These are phyloP conservation scores for Drosera capensis DNA, from an alignment of 148 eudicot genomes.

Conservation along the genomic window DNA sequence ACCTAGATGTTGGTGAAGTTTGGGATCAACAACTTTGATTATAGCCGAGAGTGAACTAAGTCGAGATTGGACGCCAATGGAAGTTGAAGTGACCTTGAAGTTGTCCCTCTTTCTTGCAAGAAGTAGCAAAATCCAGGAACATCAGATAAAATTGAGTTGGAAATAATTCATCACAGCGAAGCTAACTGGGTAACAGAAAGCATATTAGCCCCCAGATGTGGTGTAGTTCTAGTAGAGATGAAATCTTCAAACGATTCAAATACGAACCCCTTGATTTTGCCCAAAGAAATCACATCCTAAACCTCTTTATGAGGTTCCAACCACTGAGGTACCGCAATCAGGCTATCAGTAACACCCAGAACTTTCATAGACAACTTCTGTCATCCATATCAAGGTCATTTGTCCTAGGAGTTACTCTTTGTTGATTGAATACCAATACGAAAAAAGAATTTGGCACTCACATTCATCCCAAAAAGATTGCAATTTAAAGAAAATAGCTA, in stretches of 20 bases:
- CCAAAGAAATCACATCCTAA: too few species aligned
- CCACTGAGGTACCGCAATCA: too few species aligned
- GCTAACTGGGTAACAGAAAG: background rate
- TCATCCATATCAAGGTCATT: too few species aligned
- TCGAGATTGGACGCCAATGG: constrained; percentile 84
- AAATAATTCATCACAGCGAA: background rate
- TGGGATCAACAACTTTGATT: constrained; percentile 79
- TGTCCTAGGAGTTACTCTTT: too few species aligned
- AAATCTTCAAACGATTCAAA: too few species aligned
- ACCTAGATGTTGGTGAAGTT: constrained; percentile 91
- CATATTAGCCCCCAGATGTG: background rate
- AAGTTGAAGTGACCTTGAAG: constrained; percentile 59
- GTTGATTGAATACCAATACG: background rate
- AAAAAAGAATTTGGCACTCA: background rate
- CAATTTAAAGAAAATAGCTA: background rate
- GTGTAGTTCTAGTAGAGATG: background rate
- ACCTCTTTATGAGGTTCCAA: too few species aligned
- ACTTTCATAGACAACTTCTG: too few species aligned
- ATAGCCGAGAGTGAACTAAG: constrained; percentile 62
- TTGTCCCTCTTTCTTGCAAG: constrained; percentile 53
- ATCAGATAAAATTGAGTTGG: constrained; percentile 5
- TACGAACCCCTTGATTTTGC: too few species aligned
- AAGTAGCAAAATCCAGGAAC: constrained; percentile 7
- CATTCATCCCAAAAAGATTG: background rate
- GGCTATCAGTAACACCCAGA: too few species aligned